Base-by-base conservation (phyloP, 768 basidiomycete genomes). In the Boletus vermiculosoides region DNA sequence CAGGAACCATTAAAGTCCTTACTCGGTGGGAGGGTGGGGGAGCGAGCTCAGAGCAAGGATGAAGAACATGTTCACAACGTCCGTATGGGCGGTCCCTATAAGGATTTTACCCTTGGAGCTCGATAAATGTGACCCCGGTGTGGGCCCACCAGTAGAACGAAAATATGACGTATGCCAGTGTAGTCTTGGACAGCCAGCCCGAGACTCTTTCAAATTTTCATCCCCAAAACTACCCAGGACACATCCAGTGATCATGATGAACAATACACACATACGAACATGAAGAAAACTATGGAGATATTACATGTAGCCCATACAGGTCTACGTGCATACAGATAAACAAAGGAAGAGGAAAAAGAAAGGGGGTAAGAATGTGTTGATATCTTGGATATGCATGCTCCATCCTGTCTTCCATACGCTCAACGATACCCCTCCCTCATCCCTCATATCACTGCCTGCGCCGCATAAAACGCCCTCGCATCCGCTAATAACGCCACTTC, bases 381-480 rank as follows among this genome's bases (percentile, higher is more conserved):
- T 33, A 50, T 51, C 45, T 34, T 23, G 58, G 45, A 42, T 39
- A 44, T 48, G 41, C n/a, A 18, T 25, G 15, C 18, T 11, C 12
- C 22, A 16, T 36, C 31, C 36, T 13, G 4, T 37, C 25, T 16
- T 30, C 25, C 15, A 34, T 34, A 9, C 65, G 62, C 13, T 10
- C 5, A 16, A 23, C 12, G 10, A 39, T 2, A 2, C n/a, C n/a
- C n/a, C 25, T 25, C 16, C 40, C 11, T 5, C 3, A 15, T 34
- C 39, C 36, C 18, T 67, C 42, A 77, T 42, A 66, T 51, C 65
- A 67, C 45, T 36, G 57, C 62, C 52, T 73, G 75, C 50, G 63
- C 65, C 22, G 63, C 60, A 59, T 75, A 78, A 62, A 74, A 78
- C 52, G 62, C 58, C 51, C 56, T 69, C 37, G 73, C 74, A 1